phyloP scores from a whole-genome alignment of 2,329 filamentous ascomycete genomes.

The Rhexocercosporidium sp. region DNA sequence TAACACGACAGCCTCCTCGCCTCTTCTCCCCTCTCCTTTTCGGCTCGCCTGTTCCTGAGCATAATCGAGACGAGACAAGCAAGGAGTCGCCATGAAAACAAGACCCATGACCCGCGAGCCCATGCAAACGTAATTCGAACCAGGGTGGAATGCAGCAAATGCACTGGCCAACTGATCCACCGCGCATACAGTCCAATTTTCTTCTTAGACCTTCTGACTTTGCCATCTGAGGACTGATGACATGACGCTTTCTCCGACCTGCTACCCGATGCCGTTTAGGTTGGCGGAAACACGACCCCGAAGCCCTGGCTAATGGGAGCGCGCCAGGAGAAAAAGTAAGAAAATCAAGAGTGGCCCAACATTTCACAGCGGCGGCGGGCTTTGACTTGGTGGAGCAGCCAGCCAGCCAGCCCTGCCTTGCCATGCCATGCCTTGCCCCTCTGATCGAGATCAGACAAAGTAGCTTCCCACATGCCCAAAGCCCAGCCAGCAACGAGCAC shows the following conservation, averaged over 20 bases:
- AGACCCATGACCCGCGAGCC: conserved; percentile 13
- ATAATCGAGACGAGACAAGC: not conserved
- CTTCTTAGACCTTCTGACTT: not conserved
- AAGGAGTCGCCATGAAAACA: not conserved
- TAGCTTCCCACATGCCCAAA: not conserved
- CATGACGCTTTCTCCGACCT: not conserved
- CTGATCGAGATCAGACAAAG: not conserved
- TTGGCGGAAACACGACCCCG: not conserved
- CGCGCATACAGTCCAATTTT: not conserved
- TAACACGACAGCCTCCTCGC: not conserved
- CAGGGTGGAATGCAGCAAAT: not conserved
- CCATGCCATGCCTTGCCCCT: not conserved
- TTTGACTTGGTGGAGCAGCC: not conserved
- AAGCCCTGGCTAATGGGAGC: not conserved
- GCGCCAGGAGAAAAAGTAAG: not conserved
- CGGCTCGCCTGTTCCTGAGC: conserved; percentile 7
- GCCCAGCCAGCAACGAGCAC: not conserved
- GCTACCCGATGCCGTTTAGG: conserved; percentile 10
- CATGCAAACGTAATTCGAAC: conserved; percentile 13
- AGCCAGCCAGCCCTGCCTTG: not conserved
- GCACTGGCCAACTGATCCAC: conserved; percentile 8
- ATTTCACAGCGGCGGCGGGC: not conserved
- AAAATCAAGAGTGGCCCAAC: not conserved
- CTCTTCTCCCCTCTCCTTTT: not conserved
- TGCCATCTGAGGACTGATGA: conserved; percentile 4